These are phyloP conservation scores for Ogataea thermomethanolica DNA, from an alignment of 805 yeast genomes.

Conservation along the genomic window DNA sequence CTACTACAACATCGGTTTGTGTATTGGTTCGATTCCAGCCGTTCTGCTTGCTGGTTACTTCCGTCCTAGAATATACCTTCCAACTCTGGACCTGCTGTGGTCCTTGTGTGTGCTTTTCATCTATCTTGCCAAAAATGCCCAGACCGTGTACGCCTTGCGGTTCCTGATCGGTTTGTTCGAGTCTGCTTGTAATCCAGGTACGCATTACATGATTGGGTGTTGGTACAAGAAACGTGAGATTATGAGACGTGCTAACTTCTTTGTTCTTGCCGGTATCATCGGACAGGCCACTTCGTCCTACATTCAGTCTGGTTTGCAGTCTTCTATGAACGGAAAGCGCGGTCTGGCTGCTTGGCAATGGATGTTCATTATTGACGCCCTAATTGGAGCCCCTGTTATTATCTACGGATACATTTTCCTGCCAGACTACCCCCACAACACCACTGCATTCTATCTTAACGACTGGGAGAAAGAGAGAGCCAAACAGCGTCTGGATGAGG, in stretches of 20 bases:
- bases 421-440: constrained; percentile 46
- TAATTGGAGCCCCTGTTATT: constrained; percentile 56
- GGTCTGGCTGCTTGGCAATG: constrained; percentile 70
- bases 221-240: constrained; percentile 56
- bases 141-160: constrained; percentile 53
- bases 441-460: constrained; percentile 20
- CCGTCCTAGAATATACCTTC: constrained; percentile 46
- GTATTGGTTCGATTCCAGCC: constrained; percentile 60
- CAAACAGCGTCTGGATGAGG: constrained; percentile 27
- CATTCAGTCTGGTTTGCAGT: constrained; percentile 53
- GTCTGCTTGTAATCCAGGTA: constrained; percentile 35
- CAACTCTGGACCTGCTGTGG: constrained; percentile 52
- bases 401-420: constrained; percentile 54
- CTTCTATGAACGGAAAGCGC: constrained; percentile 42
- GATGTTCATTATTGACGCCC: constrained; percentile 66
- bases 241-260: constrained; percentile 56
- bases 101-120: constrained; percentile 33
- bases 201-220: constrained; percentile 38
- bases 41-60: constrained; percentile 39
- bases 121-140: constrained; percentile 35
- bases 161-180: constrained; percentile 63
- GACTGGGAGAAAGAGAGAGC: constrained; percentile 25
- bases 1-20: constrained; percentile 44
- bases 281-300: constrained; percentile 63
- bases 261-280: constrained; percentile 58